Conservation (phyloP, 176 grass and related monocot genomes). For the Ensete glaucum region DNA sequence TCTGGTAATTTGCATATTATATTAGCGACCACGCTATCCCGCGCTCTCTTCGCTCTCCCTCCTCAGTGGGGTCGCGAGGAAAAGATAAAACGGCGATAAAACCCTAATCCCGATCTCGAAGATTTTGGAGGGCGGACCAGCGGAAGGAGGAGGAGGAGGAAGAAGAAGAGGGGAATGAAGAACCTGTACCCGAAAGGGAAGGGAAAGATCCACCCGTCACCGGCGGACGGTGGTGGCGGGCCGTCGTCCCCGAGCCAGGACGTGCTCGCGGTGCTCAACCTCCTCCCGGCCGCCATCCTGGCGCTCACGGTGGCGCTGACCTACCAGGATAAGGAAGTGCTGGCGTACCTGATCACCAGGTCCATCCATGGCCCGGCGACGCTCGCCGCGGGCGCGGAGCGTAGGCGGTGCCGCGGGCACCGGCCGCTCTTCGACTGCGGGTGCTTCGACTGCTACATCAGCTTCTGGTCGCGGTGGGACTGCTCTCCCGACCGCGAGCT, state of each 20-base stretch:
- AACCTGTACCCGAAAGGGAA: slow-evolving; percentile 33
- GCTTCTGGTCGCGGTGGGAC: slow-evolving; percentile 50
- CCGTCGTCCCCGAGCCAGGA: slow-evolving; percentile 7
- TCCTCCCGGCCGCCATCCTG: slow-evolving; percentile 41
- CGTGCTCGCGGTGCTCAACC: slow-evolving; percentile 25
- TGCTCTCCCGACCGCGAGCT: slow-evolving; percentile 39
- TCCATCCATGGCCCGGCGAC: slow-evolving; percentile 12
- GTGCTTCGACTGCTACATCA: slow-evolving; percentile 56
- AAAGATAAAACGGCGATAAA: neutral
- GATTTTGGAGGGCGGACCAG: too few species aligned
- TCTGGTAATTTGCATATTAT: too few species aligned
- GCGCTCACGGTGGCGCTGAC: slow-evolving; percentile 27
- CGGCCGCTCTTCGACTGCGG: slow-evolving; percentile 30
- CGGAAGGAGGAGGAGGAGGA: neutral
- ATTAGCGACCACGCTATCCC: too few species aligned
- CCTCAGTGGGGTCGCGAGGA: too few species aligned
- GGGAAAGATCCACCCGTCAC: slow-evolving; percentile 44
- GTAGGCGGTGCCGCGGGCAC: slow-evolving; percentile 11
- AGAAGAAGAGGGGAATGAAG: slow-evolving; percentile 25
- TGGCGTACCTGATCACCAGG: slow-evolving; percentile 43
- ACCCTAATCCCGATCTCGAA: neutral
- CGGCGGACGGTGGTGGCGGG: neutral
- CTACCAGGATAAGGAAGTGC: slow-evolving; percentile 42
- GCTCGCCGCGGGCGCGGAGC: neutral
- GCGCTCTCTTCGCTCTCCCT: too few species aligned